Evolutionary conservation across 441 rosid genomes (phyloP), one percentile per base, ranked within the genome.

Genomic region (Adansonia rubrostipa): DNA sequence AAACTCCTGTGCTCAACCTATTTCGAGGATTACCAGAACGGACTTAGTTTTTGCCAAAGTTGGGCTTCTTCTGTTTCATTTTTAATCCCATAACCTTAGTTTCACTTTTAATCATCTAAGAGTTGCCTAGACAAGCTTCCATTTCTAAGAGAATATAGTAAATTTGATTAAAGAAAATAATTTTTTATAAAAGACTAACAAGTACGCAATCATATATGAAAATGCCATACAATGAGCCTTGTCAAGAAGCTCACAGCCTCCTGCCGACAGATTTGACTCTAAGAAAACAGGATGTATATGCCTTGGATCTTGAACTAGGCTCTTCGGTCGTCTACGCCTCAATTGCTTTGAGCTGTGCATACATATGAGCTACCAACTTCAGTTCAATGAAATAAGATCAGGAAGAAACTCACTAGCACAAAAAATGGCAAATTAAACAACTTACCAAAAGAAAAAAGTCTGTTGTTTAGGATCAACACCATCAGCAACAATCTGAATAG

Each of bases 391-490:
- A 77, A 56, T 68, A 58, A 51, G 69, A 79, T 13, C 70, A 62
- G 54, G 40, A 36, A 33, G 66, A 57, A 80, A 80, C 53, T 24
- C 56, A 75, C 54, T 20, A 47, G 33, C 50, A 22, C 20, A 56
- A 36, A 42, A 71, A 78, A 61, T 66, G 75, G 42, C 68, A 78
- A 82, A 45, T 62, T 58, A 75, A 36, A 68, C 62, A 73, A 83
- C 92, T 86, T 87, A 93, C 99, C 91, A 86, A 80, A 86, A 92
- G 89, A 80, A 88, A 87, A 97, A 92, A 6, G 99, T 92, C 83
- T 95, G 98, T 64, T 90, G 95, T 84, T 91, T 93, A 57, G 99
- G 99, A 89, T 97, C 99, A 84, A 87, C 80, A 65, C 89, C 92
- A 62, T 89, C 93, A 10, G 95, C 92, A 84, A 89, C 86, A 73